Evolutionary conservation across 768 basidiomycete genomes (phyloP).

Genomic region (Lactarius deliciosus): DNA sequence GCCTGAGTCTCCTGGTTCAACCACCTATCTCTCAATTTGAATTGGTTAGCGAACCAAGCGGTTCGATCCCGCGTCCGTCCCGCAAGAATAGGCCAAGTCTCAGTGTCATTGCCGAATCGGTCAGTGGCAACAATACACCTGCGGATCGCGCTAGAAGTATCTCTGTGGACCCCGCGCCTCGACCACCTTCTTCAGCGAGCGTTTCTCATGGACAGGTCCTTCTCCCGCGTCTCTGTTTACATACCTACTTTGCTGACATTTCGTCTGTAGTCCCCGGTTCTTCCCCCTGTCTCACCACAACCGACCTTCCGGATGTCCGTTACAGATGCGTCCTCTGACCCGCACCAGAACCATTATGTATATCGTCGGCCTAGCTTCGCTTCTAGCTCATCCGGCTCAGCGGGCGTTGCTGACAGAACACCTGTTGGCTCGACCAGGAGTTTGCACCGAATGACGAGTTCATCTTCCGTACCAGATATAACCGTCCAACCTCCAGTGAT

Average conservation of each 20-base stretch:
- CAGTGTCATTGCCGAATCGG: conserved; percentile 25
- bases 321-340: background rate
- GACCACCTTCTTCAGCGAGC: conserved; percentile 14
- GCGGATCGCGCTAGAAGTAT: conserved; percentile 24
- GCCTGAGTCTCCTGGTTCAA: conserved; percentile 28
- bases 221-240: background rate
- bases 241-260: conserved; percentile 5
- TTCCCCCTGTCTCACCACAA: conserved; percentile 4
- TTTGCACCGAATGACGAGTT: conserved; percentile 20
- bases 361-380: conserved; percentile 28
- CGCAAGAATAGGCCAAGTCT: conserved; percentile 22
- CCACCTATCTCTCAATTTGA: conserved; percentile 31
- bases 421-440: conserved; percentile 22
- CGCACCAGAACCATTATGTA: conserved; percentile 14
- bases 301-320: conserved; percentile 12
- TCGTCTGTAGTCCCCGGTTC: background rate
- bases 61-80: conserved; percentile 21
- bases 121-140: conserved; percentile 28
- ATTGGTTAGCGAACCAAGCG: conserved; percentile 27
- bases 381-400: conserved; percentile 22
- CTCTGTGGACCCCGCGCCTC: conserved; percentile 17
- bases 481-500: conserved; percentile 22
- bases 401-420: conserved; percentile 8
- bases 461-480: conserved; percentile 26
- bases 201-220: conserved; percentile 15